Percentiles rank a stretch among this genome's conserved stretches.
Evolutionary conservation across 2,329 filamentous ascomycete genomes (phyloP).

Genomic region (Diaporthe longicolla): DNA sequence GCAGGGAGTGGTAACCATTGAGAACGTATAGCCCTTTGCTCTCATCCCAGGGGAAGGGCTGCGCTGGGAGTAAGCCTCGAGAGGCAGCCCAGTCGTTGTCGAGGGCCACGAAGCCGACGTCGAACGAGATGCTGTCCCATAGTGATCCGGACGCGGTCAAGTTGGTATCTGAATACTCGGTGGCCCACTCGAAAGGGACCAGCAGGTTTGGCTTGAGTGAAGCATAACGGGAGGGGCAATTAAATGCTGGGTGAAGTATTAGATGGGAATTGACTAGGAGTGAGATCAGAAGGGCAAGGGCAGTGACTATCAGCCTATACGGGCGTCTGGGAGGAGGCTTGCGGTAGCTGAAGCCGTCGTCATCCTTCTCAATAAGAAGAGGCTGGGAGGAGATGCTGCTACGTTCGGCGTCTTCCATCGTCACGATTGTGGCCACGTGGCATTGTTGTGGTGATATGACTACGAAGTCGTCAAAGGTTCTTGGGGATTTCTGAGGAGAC

Average conservation of each 20-base stretch:
- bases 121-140: constrained; percentile 44
- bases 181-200: constrained; percentile 19
- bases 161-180: not conserved
- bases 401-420: constrained; percentile 3
- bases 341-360: not conserved
- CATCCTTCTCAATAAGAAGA: constrained; percentile 12
- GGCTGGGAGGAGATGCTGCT: constrained; percentile 12
- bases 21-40: constrained; percentile 50
- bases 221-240: not conserved
- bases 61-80: constrained; percentile 45
- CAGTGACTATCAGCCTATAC: not conserved
- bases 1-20: constrained; percentile 49
- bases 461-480: too few relatives aligned
- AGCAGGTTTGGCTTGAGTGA: not conserved
- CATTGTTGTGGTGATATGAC: too few relatives aligned
- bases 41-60: constrained; percentile 51
- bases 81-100: constrained; percentile 43
- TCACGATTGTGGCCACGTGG: too few relatives aligned
- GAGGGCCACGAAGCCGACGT: constrained; percentile 45
- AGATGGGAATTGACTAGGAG: not conserved
- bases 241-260: not conserved
- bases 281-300: not conserved
- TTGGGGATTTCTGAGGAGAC: too few relatives aligned
- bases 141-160: constrained; percentile 2
- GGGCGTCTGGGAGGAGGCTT: not conserved